These are phyloP conservation scores for Sequoia sempervirens DNA, from an alignment of 75 land plant genomes.

Conservation along the genomic window DNA sequence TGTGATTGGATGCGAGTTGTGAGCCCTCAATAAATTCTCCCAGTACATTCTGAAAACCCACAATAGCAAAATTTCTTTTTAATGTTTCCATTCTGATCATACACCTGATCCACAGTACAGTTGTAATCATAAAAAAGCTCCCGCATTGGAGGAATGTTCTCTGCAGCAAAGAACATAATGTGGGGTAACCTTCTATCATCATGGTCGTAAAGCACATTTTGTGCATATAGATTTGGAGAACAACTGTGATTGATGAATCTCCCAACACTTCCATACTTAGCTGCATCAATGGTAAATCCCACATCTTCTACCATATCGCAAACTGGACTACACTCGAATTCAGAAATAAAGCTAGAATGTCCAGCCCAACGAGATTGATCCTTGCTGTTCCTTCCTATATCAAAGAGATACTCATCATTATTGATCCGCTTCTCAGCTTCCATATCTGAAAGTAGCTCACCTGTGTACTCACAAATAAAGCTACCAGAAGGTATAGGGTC, in stretches of 20 bases:
- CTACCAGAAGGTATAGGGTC: slow-evolving; percentile 13
- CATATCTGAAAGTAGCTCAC: slow-evolving; percentile 20
- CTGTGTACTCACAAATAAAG: slow-evolving; percentile 19
- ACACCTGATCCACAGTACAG: slow-evolving; percentile 43
- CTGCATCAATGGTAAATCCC: slow-evolving; percentile 55
- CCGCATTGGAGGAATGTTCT: slow-evolving; percentile 49
- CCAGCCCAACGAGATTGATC: slow-evolving; percentile 37
- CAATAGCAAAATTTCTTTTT: slow-evolving; percentile 56
- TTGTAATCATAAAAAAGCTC: slow-evolving; percentile 62
- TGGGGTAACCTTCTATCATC: slow-evolving; percentile 53
- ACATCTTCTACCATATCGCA: slow-evolving; percentile 31
- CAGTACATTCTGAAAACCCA: slow-evolving; percentile 50
- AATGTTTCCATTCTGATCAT: slow-evolving; percentile 30
- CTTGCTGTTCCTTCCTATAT: slow-evolving; percentile 27
- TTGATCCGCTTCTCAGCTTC: slow-evolving; percentile 14
- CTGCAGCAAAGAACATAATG: slow-evolving; percentile 45
- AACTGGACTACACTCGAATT: not conserved
- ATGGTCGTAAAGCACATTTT: slow-evolving; percentile 60
- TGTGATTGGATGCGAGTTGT: not conserved
- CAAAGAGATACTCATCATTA: slow-evolving; percentile 18
- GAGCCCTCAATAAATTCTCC: slow-evolving; percentile 46
- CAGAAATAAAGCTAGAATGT: slow-evolving; percentile 22
- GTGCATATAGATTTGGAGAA: slow-evolving; percentile 57
- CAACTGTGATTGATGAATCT: slow-evolving; percentile 60
- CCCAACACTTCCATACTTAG: slow-evolving; percentile 38